Conservation (phyloP, 495 filamentous ascomycete species). For the Sordaria brevicollis region DNA sequence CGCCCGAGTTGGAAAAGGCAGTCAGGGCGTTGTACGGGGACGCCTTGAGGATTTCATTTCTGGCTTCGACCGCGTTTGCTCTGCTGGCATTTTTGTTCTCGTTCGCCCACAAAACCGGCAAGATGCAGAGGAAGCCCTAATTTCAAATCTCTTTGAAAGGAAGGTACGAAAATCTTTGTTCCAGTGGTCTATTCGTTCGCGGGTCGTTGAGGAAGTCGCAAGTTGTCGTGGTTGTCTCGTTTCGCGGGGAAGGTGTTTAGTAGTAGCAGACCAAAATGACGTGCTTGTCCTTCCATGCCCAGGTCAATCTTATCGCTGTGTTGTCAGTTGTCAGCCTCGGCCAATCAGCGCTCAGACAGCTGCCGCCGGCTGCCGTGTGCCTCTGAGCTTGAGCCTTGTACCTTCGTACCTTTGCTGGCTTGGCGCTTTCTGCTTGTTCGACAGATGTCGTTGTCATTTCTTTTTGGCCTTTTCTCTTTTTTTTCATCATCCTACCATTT, state of each 20-base stretch:
- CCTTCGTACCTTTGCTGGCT: too few relatives aligned
- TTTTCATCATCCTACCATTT: too few relatives aligned
- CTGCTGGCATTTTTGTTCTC: conserved; percentile 22
- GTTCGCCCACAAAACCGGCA: conserved; percentile 16
- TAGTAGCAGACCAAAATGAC: background rate
- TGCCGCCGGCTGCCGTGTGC: background rate
- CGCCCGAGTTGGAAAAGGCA: conserved; percentile 36
- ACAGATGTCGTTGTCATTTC: too few relatives aligned
- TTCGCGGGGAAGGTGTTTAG: background rate
- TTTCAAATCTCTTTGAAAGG: background rate
- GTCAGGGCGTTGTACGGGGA: conserved; percentile 40
- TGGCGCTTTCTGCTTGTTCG: too few relatives aligned
- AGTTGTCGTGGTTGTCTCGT: background rate
- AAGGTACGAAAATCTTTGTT: background rate
- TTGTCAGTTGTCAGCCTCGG: background rate
- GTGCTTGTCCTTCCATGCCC: background rate
- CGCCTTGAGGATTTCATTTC: conserved; percentile 39
- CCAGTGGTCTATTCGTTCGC: background rate
- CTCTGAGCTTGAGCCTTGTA: background rate
- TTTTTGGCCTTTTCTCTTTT: too few relatives aligned
- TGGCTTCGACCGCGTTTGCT: conserved; percentile 36
- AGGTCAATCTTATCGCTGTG: background rate
- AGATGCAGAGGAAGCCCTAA: conserved; percentile 12
- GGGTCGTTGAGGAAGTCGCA: background rate
- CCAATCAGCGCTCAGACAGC: background rate